Evolutionary conservation across 2,329 filamentous ascomycete genomes (phyloP).

Genomic region (Rhynchosporium secalis): DNA sequence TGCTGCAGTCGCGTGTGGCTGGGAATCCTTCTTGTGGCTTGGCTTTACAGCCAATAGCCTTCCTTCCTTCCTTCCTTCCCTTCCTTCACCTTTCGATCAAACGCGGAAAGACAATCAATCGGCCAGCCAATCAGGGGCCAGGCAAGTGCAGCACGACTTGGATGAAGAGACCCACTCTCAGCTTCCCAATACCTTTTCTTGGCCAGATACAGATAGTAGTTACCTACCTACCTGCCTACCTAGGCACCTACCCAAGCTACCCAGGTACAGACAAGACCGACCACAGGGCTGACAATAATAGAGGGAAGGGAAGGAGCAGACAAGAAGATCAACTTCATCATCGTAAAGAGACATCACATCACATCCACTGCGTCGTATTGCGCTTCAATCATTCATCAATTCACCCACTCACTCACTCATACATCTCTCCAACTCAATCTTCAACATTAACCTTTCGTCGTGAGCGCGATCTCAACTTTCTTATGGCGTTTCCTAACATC

Average conservation of each 20-base stretch:
- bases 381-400: background rate
- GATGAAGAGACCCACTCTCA: background rate
- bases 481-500: slow-evolving; percentile 24
- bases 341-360: background rate
- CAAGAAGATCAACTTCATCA: slow-evolving; percentile 11
- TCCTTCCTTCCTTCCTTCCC: too few relatives aligned
- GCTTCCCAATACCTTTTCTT: background rate
- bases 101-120: background rate
- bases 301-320: slow-evolving; percentile 1
- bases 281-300: background rate
- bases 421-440: background rate
- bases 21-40: background rate
- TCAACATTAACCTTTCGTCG: background rate
- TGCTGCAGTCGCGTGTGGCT: background rate
- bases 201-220: background rate
- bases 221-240: background rate
- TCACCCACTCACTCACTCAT: background rate
- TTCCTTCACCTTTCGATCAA: too few relatives aligned
- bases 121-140: background rate
- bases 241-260: background rate
- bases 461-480: slow-evolving; percentile 8
- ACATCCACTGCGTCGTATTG: background rate
- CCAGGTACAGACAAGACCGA: background rate
- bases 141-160: background rate
- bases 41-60: background rate